phyloP scores from a whole-genome alignment of 2,329 filamentous ascomycete genomes.

The Neophaeococcomyces aloes region DNA sequence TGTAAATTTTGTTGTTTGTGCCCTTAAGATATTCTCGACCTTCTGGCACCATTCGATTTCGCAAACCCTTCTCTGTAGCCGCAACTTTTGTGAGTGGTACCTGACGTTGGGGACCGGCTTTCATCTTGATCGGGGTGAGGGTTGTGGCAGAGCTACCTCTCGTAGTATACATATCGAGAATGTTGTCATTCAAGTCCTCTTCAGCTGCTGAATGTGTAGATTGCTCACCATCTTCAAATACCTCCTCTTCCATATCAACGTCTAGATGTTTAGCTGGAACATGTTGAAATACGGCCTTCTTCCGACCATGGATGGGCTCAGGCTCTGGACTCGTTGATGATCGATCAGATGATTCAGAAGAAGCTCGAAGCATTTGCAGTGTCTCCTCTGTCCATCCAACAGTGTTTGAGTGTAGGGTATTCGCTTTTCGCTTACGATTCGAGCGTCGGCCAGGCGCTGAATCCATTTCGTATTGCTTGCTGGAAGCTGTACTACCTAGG shows the following conservation, averaged over 20 bases:
- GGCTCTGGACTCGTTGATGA: neutral
- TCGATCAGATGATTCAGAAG: slow-evolving; percentile 5
- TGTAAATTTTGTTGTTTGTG: neutral
- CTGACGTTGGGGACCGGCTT: neutral
- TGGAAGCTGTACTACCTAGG: too few relatives aligned
- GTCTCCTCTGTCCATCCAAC: slow-evolving; percentile 17
- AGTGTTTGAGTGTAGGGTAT: slow-evolving; percentile 17
- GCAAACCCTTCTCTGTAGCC: slow-evolving; percentile 2
- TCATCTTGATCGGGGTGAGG: neutral
- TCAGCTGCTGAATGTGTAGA: neutral
- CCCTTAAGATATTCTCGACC: neutral
- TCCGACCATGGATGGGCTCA: neutral
- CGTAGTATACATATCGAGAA: neutral
- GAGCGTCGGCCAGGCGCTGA: slow-evolving; percentile 14
- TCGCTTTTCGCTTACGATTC: slow-evolving; percentile 17
- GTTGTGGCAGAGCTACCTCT: neutral
- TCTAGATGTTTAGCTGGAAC: neutral
- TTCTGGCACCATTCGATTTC: slow-evolving; percentile 4
- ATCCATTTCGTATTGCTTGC: too few relatives aligned
- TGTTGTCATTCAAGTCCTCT: neutral
- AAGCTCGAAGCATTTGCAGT: slow-evolving; percentile 14
- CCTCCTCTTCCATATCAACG: neutral
- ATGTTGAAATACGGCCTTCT: too few relatives aligned
- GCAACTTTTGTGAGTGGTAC: neutral
- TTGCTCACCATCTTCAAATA: neutral